Conservation (phyloP, 208 protist species). For the Trypanosoma theileri region DNA sequence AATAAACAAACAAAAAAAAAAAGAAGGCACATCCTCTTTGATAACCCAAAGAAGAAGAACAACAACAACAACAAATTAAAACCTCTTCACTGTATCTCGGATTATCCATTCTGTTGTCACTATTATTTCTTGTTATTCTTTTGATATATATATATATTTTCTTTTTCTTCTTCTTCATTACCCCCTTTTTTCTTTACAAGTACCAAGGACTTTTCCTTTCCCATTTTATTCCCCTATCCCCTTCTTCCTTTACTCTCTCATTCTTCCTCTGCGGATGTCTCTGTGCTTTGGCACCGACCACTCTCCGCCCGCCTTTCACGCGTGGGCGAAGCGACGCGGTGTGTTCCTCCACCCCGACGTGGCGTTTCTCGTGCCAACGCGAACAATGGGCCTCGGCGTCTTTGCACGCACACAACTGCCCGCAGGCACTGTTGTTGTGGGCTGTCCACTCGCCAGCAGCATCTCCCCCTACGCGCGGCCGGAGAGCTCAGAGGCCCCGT, state of each 20-base stretch:
- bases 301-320: conserved; percentile 51
- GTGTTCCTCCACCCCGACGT: conserved; percentile 86
- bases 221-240: conserved; percentile 1
- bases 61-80: too few species aligned
- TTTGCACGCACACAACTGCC: conserved; percentile 58
- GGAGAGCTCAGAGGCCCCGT: conserved; percentile 24
- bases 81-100: too few species aligned
- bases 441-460: conserved; percentile 53
- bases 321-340: conserved; percentile 69
- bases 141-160: not conserved
- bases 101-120: too few species aligned
- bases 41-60: too few species aligned
- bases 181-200: not conserved
- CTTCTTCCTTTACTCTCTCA: too few species aligned
- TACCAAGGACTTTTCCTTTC: not conserved
- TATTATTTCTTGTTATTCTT: conserved; percentile 7
- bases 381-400: conserved; percentile 82
- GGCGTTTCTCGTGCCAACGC: conserved; percentile 82
- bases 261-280: conserved; percentile 12
- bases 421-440: conserved; percentile 69
- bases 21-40: too few species aligned
- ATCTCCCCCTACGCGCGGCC: conserved; percentile 75
- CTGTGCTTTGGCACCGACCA: conserved; percentile 54
- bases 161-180: conserved; percentile 11
- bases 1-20: too few species aligned